Percentiles rank a stretch among this genome's conserved stretches.
These are phyloP conservation scores for Massarina eburnea DNA, from an alignment of 2,329 filamentous ascomycete genomes.

Conservation along the genomic window DNA sequence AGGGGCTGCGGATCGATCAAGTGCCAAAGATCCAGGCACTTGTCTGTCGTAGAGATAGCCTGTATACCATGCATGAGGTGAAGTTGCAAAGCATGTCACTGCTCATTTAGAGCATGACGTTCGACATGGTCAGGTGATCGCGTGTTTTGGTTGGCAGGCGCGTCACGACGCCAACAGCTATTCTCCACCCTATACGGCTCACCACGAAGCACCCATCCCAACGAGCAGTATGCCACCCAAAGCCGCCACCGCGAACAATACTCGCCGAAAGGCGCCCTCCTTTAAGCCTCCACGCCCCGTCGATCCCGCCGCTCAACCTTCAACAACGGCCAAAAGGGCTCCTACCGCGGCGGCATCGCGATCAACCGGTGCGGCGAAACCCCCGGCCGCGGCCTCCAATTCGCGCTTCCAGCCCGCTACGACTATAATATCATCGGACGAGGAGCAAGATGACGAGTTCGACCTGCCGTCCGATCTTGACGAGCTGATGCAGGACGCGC, in stretches of 20 bases:
- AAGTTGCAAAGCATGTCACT: slow-evolving; percentile 2
- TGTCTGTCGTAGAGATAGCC: too few relatives aligned
- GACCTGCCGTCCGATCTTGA: slow-evolving; percentile 23
- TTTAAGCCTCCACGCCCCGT: slow-evolving; percentile 43
- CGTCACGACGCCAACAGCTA: background rate
- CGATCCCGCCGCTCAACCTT: slow-evolving; percentile 23
- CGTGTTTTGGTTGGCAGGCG: slow-evolving; percentile 2
- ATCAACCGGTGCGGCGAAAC: slow-evolving; percentile 22
- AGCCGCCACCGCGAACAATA: slow-evolving; percentile 17
- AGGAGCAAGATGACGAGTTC: slow-evolving; percentile 28
- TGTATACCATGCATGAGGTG: background rate
- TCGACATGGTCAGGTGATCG: slow-evolving; percentile 2
- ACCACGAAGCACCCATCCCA: background rate
- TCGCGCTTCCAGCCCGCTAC: slow-evolving; percentile 22
- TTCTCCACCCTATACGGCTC: background rate
- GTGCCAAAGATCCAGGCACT: background rate
- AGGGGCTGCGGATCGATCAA: background rate
- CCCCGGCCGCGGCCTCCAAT: slow-evolving; percentile 21
- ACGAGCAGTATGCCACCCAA: slow-evolving; percentile 27
- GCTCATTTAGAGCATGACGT: slow-evolving; percentile 1
- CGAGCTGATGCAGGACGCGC: slow-evolving; percentile 30
- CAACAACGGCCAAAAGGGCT: slow-evolving; percentile 24
- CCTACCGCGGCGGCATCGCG: slow-evolving; percentile 19
- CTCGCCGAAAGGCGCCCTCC: slow-evolving; percentile 34
- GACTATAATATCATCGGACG: slow-evolving; percentile 36